Base-by-base conservation (phyloP, 345 rosid species). In the Gynandropsis gynandra region DNA sequence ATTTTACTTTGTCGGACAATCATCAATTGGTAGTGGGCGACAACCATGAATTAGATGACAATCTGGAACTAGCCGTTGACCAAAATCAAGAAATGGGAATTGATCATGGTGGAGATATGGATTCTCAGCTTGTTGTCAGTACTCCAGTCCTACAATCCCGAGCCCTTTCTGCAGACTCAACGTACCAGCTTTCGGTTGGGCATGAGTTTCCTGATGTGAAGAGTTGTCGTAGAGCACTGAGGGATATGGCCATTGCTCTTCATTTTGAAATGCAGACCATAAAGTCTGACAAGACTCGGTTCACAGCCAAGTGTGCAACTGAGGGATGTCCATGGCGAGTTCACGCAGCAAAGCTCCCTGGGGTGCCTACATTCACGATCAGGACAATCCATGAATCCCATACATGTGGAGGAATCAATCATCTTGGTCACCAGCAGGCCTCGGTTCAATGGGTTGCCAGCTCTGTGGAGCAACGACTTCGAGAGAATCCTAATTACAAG, bases 261-360 rank as follows among this genome's bases (percentile, higher is more conserved):
- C 99, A 85, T 63, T 93, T 93, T 51, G 99, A 93, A 71, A 88
- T 93, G 69, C 99, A 88, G 70, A 88, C 99, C 1, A 81, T 88
- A 42, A 93, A 93, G 53, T 93, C 99, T n/a, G 99, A 93, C 69
- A 93, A 88, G 72, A 88, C 93, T 40, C 94, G 95, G 6, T 93
- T 93, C 64, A 93, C 99, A 4, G 99, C 99, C 9, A 93, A 81
- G 67, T 93, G 99, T 74, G 94, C 99, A n/a, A 74, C 62, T 37
- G 97, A 93, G 52, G 97, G 85, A 42, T 93, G 99, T 52, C 99
- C 95, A 4, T 93, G 99, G 99, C 80, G 95, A 27, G 87, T 93
- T 52, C 99, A 93, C 35, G 97, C 95, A 0, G 99, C 99, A 39
- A 92, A 88, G 76, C 95, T 92, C 33, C 95, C 97, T 0, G 99